Conservation (phyloP, 345 rosid genomes). For the Trapa bicornis region DNA sequence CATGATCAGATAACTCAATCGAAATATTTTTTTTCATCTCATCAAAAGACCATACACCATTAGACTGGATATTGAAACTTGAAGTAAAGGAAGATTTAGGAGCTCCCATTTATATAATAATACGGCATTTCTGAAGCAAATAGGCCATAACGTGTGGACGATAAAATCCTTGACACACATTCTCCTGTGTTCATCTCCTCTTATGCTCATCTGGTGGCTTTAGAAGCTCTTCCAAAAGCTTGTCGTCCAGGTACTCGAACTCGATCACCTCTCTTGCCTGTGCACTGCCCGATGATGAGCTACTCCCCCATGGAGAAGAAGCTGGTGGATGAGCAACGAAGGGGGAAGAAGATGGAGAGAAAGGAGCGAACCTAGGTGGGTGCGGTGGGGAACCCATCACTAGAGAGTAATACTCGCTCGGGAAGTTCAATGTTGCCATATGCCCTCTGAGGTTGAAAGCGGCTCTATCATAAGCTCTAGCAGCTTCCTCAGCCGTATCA, state of each 20-base stretch:
- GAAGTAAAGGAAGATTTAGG: too few species aligned
- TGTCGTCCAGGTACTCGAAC: conserved; percentile 66
- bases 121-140: too few species aligned
- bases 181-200: conserved; percentile 12
- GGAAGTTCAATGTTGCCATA: conserved; percentile 70
- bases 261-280: conserved; percentile 46
- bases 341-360: neutral
- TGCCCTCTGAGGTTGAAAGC: conserved; percentile 70
- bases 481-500: conserved; percentile 72
- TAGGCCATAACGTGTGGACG: too few species aligned
- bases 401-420: conserved; percentile 46
- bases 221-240: conserved; percentile 76
- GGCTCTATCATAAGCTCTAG: conserved; percentile 78
- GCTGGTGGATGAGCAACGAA: conserved; percentile 2
- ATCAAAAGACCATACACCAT: too few species aligned
- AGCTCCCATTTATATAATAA: too few species aligned
- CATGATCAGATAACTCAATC: too few species aligned
- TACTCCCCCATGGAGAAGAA: conserved; percentile 1
- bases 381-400: conserved; percentile 9
- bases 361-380: too few species aligned
- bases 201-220: conserved; percentile 46
- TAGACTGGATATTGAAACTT: too few species aligned
- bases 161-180: neutral
- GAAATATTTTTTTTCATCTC: too few species aligned
- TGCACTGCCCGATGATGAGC: neutral